phyloP scores from a whole-genome alignment of 805 yeast genomes.

The Sugiyamaella boreocaroliniensis region DNA sequence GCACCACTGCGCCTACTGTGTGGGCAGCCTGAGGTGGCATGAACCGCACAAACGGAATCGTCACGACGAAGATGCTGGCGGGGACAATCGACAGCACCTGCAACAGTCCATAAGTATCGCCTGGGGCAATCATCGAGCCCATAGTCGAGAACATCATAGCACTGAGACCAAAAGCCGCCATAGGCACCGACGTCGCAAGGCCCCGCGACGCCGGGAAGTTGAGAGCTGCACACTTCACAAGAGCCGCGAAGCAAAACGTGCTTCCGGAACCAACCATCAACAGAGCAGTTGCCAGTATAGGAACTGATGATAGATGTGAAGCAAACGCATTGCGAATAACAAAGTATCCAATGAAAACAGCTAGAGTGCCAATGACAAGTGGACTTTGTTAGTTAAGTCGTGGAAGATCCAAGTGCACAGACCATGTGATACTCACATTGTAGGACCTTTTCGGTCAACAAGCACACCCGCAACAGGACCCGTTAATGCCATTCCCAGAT shows the following conservation, averaged over 20 bases:
- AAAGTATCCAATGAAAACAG: slow-evolving; percentile 49
- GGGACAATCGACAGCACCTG: slow-evolving; percentile 16
- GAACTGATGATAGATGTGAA: slow-evolving; percentile 30
- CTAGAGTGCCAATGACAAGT: slow-evolving; percentile 43
- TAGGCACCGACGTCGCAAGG: slow-evolving; percentile 67
- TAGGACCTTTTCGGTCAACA: slow-evolving; percentile 58
- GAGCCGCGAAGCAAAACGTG: slow-evolving; percentile 55
- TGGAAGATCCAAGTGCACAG: background rate
- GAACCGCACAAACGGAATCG: slow-evolving; percentile 16
- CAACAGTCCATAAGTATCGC: slow-evolving; percentile 19
- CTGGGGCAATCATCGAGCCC: slow-evolving; percentile 35
- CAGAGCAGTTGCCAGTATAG: slow-evolving; percentile 40
- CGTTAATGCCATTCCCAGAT: slow-evolving; percentile 53
- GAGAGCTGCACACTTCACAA: slow-evolving; percentile 67
- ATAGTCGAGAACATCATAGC: slow-evolving; percentile 60
- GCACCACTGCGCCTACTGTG: slow-evolving; percentile 3
- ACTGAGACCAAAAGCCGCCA: slow-evolving; percentile 67
- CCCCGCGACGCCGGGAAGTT: slow-evolving; percentile 63
- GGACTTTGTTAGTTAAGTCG: slow-evolving; percentile 26
- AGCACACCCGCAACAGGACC: slow-evolving; percentile 66
- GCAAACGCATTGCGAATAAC: slow-evolving; percentile 49
- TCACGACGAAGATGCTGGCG: slow-evolving; percentile 9
- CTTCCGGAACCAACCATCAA: slow-evolving; percentile 62
- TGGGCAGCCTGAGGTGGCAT: slow-evolving; percentile 8
- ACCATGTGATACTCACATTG: slow-evolving; percentile 1